Percentiles rank a stretch among this genome's conserved stretches.
phyloP scores from a whole-genome alignment of 768 basidiomycete genomes.

The Dentipellis fragilis region DNA sequence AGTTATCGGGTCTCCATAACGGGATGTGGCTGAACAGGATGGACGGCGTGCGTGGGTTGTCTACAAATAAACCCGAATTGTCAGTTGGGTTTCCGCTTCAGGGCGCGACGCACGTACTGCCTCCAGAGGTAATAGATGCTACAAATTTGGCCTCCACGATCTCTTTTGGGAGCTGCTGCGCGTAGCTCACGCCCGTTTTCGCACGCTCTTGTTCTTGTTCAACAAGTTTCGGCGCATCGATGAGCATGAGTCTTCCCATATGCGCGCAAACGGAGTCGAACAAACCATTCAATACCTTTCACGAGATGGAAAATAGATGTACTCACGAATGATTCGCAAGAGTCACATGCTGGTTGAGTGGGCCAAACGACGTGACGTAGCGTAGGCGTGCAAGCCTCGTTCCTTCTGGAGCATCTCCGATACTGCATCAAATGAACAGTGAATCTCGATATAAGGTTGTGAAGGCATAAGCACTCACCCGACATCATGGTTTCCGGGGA shows the following conservation, averaged over 20 bases:
- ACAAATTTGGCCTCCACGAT: constrained; percentile 7
- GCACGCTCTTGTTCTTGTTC: constrained; percentile 60
- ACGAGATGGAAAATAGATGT: not conserved
- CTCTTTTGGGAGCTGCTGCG: constrained; percentile 31
- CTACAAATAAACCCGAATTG: too few species aligned
- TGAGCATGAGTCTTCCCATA: constrained; percentile 35
- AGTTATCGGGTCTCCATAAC: constrained; percentile 59
- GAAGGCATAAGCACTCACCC: constrained; percentile 35
- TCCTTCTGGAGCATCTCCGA: constrained; percentile 20
- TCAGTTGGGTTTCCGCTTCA: not conserved
- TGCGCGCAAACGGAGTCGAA: constrained; percentile 42
- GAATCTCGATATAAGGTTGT: not conserved
- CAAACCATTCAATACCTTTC: constrained; percentile 48
- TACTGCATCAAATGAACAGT: constrained; percentile 11
- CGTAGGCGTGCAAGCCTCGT: constrained; percentile 27
- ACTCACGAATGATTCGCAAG: constrained; percentile 61
- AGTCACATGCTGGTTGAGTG: constrained; percentile 49
- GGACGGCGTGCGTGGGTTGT: not conserved
- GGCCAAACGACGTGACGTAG: constrained; percentile 70
- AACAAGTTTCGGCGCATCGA: constrained; percentile 64
- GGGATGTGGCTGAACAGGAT: constrained; percentile 72
- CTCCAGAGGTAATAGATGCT: constrained; percentile 2
- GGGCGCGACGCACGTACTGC: not conserved
- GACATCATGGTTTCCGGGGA: constrained; percentile 90
- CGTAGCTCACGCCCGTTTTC: constrained; percentile 28